A percentile compares a stretch with the other conserved stretches of the same genome.
phyloP scores from a whole-genome alignment of 257 asterid genomes.

The Lycium barbarum region DNA sequence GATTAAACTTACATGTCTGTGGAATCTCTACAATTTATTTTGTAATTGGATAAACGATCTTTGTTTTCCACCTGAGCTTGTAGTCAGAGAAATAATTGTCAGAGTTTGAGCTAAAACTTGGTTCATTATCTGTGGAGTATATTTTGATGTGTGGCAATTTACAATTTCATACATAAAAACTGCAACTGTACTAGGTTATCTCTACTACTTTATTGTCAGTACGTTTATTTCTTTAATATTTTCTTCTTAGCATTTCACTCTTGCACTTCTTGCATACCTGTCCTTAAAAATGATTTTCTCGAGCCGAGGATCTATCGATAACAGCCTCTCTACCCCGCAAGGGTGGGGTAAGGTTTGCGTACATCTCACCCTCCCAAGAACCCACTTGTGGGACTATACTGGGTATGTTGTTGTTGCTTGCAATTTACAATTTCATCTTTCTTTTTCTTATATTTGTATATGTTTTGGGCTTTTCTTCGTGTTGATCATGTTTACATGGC shows the following conservation, averaged over 20 bases:
- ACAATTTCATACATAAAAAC: not conserved
- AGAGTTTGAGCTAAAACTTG: not conserved
- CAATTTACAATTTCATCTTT: not conserved
- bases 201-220: no score
- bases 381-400: no score
- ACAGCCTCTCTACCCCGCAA: no score
- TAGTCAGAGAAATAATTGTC: not conserved
- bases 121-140: not conserved
- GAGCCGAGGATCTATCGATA: no score
- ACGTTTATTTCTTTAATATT: no score
- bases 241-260: no score
- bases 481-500: conserved; percentile 20
- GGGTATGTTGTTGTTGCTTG: not conserved
- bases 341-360: no score
- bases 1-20: not conserved
- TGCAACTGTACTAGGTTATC: no score
- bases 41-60: not conserved
- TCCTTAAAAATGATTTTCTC: no score
- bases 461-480: not conserved
- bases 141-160: not conserved
- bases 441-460: not conserved
- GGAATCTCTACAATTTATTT: not conserved
- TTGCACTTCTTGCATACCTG: no score
- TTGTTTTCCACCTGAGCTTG: not conserved
- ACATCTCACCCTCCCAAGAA: no score